phyloP scores from a whole-genome alignment of 2,329 filamentous ascomycete genomes.

The Acarospora socialis region DNA sequence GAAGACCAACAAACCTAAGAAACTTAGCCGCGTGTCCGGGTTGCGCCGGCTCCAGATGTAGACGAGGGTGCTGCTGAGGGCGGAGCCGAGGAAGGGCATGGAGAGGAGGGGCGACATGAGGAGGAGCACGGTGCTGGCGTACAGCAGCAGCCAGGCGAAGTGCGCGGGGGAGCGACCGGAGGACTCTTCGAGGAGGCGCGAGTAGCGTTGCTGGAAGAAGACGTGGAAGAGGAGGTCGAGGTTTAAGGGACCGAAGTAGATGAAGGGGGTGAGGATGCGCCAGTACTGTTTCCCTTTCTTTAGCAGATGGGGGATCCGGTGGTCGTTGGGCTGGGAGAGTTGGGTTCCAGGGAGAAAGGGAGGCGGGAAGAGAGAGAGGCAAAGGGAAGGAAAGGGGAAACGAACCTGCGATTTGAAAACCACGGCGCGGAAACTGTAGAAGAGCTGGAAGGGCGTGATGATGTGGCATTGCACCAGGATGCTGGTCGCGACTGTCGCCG shows the following conservation, averaged over 20 bases:
- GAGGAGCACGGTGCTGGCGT: constrained; percentile 66
- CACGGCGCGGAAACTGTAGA: constrained; percentile 88
- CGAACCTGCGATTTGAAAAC: constrained; percentile 82
- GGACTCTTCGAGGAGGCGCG: constrained; percentile 84
- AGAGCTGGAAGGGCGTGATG: constrained; percentile 84
- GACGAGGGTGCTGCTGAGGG: constrained; percentile 80
- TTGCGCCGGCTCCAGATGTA: constrained; percentile 98
- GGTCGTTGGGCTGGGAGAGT: constrained; percentile 8
- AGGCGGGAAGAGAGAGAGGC: constrained; percentile 3
- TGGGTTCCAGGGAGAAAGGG: background rate
- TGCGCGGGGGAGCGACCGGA: constrained; percentile 83
- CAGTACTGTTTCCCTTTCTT: constrained; percentile 56
- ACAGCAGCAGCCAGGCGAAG: constrained; percentile 88
- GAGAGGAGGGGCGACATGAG: constrained; percentile 72
- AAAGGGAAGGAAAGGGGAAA: constrained; percentile 5
- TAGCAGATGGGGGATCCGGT: background rate
- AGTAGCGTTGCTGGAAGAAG: constrained; percentile 96
- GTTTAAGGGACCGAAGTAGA: constrained; percentile 91
- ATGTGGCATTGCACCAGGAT: constrained; percentile 87
- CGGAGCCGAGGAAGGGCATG: constrained; percentile 88
- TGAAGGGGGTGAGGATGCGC: constrained; percentile 88
- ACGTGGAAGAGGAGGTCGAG: constrained; percentile 94
- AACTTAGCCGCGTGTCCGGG: constrained; percentile 77
- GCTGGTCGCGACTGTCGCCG: constrained; percentile 75
- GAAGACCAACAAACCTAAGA: constrained; percentile 79